Evolutionary conservation across 805 yeast genomes (phyloP), one percentile per base, ranked within the genome.

Genomic region (Saccharomycopsis sp.): DNA sequence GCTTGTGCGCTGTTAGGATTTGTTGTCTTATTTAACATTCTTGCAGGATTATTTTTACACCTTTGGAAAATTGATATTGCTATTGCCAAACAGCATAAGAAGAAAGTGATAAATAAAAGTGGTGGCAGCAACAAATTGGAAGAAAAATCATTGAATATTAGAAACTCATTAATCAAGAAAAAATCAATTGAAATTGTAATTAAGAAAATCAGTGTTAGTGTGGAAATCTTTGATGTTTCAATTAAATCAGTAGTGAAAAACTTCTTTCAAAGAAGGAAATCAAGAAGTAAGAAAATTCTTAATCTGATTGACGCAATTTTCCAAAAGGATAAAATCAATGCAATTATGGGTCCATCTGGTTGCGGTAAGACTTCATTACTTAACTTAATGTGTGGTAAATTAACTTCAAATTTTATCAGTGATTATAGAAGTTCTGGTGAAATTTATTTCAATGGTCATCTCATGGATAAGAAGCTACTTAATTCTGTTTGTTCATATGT

Each of bases 321-420:
- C 54, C 60, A 63, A 23, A 68, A 79, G 2, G 77, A 80, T 13
- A 67, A 74, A 34, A 64, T 84, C 7, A 83, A 81, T 56, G 85
- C 81, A 3, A 81, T 83, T 36, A 74, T 83, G 79, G 93, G 93
- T 0, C 89, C 90, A 0, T 81, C 88, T 1, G 90, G 90, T 0
- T 77, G 84, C 0, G 93, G 90, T 7, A 83, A 83, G 55, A 78
- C 87, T 0, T 76, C 89, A 0, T 57, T 84, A 36, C 61, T 83
- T 51, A 83, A 80, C 56, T 61, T 71, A 29, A 63, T 83, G 16
- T 78, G 93, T 17, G 77, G 79, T 19, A 67, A 93, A 42, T 58
- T 79, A 7, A 61, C 63, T 16, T 65, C 71, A 1, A 60, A 54
- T 48, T 65, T 53, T 53, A 32, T 58, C 44, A 57, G 65, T 40